Evolutionary conservation across 108 stramenopile species (phyloP), one percentile per base, ranked within the genome.

Genomic region (Cyclotella baltica): DNA sequence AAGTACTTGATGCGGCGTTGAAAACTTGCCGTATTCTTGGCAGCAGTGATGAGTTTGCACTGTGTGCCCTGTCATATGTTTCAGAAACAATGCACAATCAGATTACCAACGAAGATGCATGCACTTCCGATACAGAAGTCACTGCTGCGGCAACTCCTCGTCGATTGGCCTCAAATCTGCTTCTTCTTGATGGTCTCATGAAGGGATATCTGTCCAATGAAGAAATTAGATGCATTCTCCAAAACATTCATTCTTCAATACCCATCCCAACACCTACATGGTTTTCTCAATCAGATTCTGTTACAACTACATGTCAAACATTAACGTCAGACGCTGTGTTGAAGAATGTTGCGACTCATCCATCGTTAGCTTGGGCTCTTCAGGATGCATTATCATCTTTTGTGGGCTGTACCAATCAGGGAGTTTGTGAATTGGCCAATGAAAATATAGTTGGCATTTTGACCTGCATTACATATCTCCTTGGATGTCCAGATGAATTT

Each of bases 101-200:
- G 3, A 22, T 20, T 13, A 28, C 34, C 20, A 16, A 22, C 31
- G 4, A 37, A 11, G 36, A 43, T 40, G 23, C 13, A 28, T 16
- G 16, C 34, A 6, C 63, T 27, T 29, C 34, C 23, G 64, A 62
- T 11, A 19, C 51, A 40, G 46, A 68, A 20, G 22, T 23, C 48
- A 25, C 43, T 31, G 36, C 50, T 47, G 29, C 55, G 35, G 22
- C 64, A 34, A 75, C 81, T 25, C 81, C 81, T 15, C 56, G 70
- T 18, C 70, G 67, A 70, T 27, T 76, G 64, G 47, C 70, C 50
- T 71, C 75, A n/a, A 66, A 27, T 15, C 46, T 83, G 62, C 62
- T 83, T 52, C 50, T 76, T 4, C 75, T 83, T 43, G 70, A 76
- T 63, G 70, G 75, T 48, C 28, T 83, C 47, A 58, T 83, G 50